Evolutionary conservation across 306 rosid genomes (phyloP), one percentile per base, ranked within the genome.

Genomic region (Rubus parviflorus): DNA sequence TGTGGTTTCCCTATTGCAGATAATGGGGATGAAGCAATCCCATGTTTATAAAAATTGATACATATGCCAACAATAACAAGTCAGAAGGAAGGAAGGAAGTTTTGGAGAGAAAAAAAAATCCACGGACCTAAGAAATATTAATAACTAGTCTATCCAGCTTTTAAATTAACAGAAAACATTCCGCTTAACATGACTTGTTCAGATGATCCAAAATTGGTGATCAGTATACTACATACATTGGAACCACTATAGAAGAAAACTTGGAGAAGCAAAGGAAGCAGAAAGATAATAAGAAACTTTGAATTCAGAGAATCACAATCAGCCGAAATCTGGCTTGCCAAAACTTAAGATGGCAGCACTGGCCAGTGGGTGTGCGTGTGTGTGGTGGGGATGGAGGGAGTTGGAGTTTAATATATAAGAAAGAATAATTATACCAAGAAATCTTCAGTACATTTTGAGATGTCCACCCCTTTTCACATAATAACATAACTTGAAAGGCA

Each of bases 291-390:
- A 35, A 4, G 11, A 62, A 35, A 62, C 25, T 16, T 64, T 64
- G 14, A 15, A 64, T 38, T 40, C 10, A 64, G 15, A 65, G 47
- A 54, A 53, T 54, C 48, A 53, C 20, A 73, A 73, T 73, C 11
- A 56, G 41, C 8, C 5, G 41, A 54, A 40, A 22, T 11, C 1
- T 40, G 47, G 47, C 69, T 40, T 41, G 42, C 46, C 67, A 20
- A 73, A 40, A 73, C 19, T 15, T 41, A 73, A 6, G 66, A 56
- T 41, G 76, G 67, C 66, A 73, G 53, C 66, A 73, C 22, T 23
- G 17, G 52, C 47, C 48, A 5, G 8, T 62, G 51, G 22, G 56
- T 58, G 45, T 16, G 15, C 35, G 0, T 54, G 38, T 54, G 38
- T 56, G n/a, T 54, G 64, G 7, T 73, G 40, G 62, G 67, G 30